Evolutionary conservation across 352 stramenopile species (phyloP), one percentile per base, ranked within the genome.

Genomic region (Pythium aristosporum): DNA sequence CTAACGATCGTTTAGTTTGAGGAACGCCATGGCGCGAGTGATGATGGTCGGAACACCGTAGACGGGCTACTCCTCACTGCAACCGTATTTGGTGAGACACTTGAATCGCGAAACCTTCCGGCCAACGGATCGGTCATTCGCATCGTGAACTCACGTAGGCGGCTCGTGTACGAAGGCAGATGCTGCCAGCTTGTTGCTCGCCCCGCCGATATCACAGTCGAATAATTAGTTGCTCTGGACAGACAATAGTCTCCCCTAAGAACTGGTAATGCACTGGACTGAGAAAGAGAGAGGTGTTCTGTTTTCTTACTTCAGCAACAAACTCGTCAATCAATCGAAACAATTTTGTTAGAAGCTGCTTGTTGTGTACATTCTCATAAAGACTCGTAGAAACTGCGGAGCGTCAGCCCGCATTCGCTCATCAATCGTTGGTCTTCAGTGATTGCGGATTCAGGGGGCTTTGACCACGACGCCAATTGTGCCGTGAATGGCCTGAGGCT

Each of bases 41-140:
- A 69, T 42, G 56, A 61, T 25, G 63, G 59, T 32, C 54, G 47
- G 3, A 16, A 55, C 8, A 18, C 34, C 5, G 62, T 69, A 1
- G 48, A 69, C 25, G 54, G 55, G 20, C 46, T 62, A 11, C 63
- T 69, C 55, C 55, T 64, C 8, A 64, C 62, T 15, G 54, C 37
- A 9, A 69, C 62, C 18, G 52, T 63, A 1, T 69, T 69, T 46
- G 49, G 49, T 32, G 63, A 65, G 63, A 69, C 56, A 6, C 34
- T 61, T 25, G 56, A 32, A 13, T 65, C 55, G 4, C 44, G 39
- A 25, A 61, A 34, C n/a, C 5, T 65, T 3, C 56, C 56, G 8
- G 20, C 13, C 21, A 57, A 65, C 20, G 63, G 63, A 1, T 46
- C 21, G 15, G 28, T 65, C 0, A n/a, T 69, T 1, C 63, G 63